A percentile compares a stretch with the other conserved stretches of the same genome.
phyloP scores from a whole-genome alignment of 371 early-diverging fungal species.

The Mucor piriformis region DNA sequence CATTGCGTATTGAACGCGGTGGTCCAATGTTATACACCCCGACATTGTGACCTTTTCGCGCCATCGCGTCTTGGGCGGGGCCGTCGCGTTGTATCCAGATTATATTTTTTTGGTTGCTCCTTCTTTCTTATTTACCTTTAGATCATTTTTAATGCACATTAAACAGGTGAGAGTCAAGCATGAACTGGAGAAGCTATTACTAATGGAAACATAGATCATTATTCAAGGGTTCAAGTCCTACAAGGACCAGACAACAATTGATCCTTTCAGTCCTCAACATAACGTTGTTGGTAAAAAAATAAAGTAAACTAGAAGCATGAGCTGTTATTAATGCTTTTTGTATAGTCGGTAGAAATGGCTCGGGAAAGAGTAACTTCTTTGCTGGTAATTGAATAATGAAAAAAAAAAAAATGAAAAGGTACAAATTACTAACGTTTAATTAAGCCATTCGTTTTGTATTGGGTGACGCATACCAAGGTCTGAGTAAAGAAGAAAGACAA shows the following conservation, averaged over 20 bases:
- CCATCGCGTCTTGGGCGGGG: not conserved
- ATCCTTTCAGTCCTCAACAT: slow-evolving; percentile 90
- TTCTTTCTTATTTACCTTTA: not conserved
- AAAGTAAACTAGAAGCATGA: not conserved
- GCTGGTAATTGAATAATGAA: slow-evolving; percentile 66
- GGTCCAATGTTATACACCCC: no score
- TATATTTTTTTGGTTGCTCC: not conserved
- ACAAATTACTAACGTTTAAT: not conserved
- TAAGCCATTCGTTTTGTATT: slow-evolving; percentile 96
- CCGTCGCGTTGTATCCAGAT: no score
- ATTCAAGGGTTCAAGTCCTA: slow-evolving; percentile 99
- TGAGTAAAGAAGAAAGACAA: slow-evolving; percentile 94
- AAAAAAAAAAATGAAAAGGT: not conserved
- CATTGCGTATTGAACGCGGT: no score
- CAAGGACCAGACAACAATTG: slow-evolving; percentile 91
- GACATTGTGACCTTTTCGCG: not conserved
- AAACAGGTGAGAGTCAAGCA: slow-evolving; percentile 15
- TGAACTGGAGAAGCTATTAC: not conserved
- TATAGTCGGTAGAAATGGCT: slow-evolving; percentile 98
- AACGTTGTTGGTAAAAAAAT: slow-evolving; percentile 87
- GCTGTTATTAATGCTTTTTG: not conserved
- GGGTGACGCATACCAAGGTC: slow-evolving; percentile 91
- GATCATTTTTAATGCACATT: slow-evolving; percentile 16
- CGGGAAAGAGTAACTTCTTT: slow-evolving; percentile 99
- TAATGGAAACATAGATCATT: slow-evolving; percentile 62